Evolutionary conservation across 2,329 filamentous ascomycete species (phyloP).

Genomic region (Phialemoniopsis sp.): DNA sequence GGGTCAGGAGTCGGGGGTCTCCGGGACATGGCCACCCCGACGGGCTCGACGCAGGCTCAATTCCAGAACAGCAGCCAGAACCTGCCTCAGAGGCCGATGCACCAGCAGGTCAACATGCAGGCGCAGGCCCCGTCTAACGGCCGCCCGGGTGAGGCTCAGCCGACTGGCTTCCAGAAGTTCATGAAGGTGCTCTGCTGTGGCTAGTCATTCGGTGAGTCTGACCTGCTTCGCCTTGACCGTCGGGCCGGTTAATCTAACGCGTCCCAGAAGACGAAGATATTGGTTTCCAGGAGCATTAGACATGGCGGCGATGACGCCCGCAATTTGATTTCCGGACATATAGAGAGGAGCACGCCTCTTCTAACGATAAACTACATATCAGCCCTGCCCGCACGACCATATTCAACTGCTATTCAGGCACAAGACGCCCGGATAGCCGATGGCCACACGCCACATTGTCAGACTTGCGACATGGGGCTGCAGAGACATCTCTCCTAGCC

Average conservation of each 20-base stretch:
- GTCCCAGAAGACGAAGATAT: too few relatives aligned
- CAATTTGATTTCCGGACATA: too few relatives aligned
- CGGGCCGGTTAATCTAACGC: too few relatives aligned
- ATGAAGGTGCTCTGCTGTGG: conserved; percentile 92
- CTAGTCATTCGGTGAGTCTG: conserved; percentile 30
- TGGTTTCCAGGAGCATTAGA: too few relatives aligned
- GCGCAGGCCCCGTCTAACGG: conserved; percentile 52
- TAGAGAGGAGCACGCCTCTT: not conserved
- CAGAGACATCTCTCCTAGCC: too few relatives aligned
- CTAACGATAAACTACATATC: conserved; percentile 8
- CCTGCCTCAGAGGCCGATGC: conserved; percentile 63
- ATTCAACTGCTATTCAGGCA: too few relatives aligned
- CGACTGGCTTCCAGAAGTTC: conserved; percentile 83
- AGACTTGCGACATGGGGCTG: too few relatives aligned
- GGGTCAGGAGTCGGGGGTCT: conserved; percentile 69
- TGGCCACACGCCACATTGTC: too few relatives aligned
- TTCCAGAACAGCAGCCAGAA: conserved; percentile 96
- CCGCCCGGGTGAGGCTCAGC: conserved; percentile 65
- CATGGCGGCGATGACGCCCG: too few relatives aligned
- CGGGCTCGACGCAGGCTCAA: conserved; percentile 89
- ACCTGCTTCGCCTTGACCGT: too few relatives aligned
- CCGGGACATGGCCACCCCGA: conserved; percentile 75
- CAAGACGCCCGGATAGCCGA: too few relatives aligned
- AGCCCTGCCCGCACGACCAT: conserved; percentile 6
- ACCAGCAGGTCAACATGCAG: conserved; percentile 57